Conservation (phyloP, 2,329 filamentous ascomycete genomes). For the Colletotrichum acutatum region DNA sequence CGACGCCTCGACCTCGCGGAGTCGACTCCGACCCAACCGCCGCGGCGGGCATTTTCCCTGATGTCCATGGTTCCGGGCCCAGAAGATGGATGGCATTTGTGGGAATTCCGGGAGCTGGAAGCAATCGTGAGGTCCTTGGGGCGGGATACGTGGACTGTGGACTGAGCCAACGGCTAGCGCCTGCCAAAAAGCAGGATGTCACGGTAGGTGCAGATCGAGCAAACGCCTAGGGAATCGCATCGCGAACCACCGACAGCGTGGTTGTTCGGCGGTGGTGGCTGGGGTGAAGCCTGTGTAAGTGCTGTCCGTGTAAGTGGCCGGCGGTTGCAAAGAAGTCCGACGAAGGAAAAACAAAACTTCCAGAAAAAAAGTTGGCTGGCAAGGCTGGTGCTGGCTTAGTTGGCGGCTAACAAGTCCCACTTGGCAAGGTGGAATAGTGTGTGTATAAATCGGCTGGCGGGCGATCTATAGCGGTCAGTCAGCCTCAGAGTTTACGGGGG, state of each 20-base stretch:
- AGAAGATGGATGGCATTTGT: conserved; percentile 1
- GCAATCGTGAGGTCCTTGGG: background rate
- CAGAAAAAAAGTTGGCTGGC: conserved; percentile 5
- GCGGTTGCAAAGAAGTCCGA: background rate
- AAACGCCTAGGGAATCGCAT: conserved; percentile 10
- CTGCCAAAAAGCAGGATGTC: background rate
- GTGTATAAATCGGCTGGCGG: conserved; percentile 8
- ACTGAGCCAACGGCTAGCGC: conserved; percentile 2
- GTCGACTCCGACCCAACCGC: background rate
- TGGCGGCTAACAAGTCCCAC: conserved; percentile 26
- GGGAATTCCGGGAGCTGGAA: background rate
- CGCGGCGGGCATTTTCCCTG: background rate
- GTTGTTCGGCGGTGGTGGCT: background rate
- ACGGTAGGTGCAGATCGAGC: conserved; percentile 9
- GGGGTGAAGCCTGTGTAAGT: background rate
- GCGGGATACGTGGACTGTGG: conserved; percentile 24
- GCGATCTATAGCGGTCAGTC: conserved; percentile 38
- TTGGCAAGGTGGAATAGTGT: conserved; percentile 12
- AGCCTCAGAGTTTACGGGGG: conserved; percentile 31
- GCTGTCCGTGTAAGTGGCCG: conserved; percentile 1
- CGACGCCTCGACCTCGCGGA: background rate
- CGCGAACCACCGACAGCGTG: background rate
- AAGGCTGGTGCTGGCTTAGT: conserved; percentile 14
- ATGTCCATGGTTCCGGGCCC: background rate
- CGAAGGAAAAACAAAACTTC: background rate